phyloP scores from a whole-genome alignment of 345 rosid species.

The Theobroma cacao region DNA sequence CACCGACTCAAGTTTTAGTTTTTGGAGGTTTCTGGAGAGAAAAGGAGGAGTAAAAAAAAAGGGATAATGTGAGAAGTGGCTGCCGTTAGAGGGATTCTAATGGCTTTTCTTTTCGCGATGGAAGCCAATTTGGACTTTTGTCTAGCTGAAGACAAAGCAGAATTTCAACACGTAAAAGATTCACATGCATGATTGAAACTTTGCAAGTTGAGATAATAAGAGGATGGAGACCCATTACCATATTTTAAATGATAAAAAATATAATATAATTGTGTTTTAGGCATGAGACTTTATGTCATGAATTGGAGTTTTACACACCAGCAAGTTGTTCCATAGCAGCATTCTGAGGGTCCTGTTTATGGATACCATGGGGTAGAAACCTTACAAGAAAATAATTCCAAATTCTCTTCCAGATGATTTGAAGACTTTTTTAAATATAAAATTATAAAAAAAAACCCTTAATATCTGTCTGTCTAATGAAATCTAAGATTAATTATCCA shows the following conservation, averaged over 20 bases:
- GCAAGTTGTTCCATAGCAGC: background rate
- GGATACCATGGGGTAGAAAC: background rate
- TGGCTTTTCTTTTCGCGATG: constrained; percentile 6
- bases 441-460: background rate
- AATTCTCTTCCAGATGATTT: background rate
- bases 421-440: background rate
- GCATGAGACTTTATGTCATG: background rate
- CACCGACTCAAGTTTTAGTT: constrained; percentile 1
- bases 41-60: background rate
- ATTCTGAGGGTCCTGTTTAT: background rate
- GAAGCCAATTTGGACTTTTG: constrained; percentile 17
- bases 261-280: no score
- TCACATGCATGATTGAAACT: constrained; percentile 1
- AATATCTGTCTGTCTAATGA: background rate
- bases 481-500: background rate
- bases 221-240: constrained; percentile 6
- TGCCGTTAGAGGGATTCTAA: background rate
- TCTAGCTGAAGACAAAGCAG: background rate
- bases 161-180: background rate
- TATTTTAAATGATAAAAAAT: background rate
- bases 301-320: background rate
- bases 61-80: background rate
- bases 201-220: background rate
- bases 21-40: background rate
- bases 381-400: background rate